Conservation (phyloP, 2,329 filamentous ascomycete genomes). For the Xylaria polymorpha region DNA sequence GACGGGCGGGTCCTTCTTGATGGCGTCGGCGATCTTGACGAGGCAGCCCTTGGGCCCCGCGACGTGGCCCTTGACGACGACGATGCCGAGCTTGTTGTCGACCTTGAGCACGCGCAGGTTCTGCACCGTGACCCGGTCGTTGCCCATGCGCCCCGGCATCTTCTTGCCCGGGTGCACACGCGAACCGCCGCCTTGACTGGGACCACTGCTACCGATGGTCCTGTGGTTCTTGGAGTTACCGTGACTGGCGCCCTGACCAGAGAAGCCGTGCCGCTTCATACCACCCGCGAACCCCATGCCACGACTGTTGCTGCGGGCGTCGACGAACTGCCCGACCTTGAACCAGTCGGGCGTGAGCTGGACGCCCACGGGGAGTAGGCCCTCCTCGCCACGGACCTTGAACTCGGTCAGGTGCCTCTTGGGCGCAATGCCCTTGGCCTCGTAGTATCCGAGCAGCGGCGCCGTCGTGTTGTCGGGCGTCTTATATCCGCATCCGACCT, state of each 20-base stretch:
- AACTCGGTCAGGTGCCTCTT: conserved; percentile 91
- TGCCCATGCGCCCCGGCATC: conserved; percentile 97
- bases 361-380: conserved; percentile 80
- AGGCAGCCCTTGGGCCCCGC: conserved; percentile 88
- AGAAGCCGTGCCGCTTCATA: conserved; percentile 96
- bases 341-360: conserved; percentile 91
- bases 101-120: conserved; percentile 91
- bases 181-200: conserved; percentile 90
- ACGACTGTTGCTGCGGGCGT: conserved; percentile 80
- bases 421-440: conserved; percentile 81
- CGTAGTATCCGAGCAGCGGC: conserved; percentile 88
- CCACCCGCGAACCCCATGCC: conserved; percentile 96
- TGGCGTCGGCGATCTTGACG: conserved; percentile 87
- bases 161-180: conserved; percentile 95
- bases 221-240: conserved; percentile 96
- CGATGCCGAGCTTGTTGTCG: conserved; percentile 85
- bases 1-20: conserved; percentile 78
- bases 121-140: conserved; percentile 87
- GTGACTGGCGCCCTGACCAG: conserved; percentile 90
- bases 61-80: conserved; percentile 87
- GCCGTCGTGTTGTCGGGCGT: conserved; percentile 81
- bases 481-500: conserved; percentile 83
- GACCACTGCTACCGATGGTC: conserved; percentile 89
- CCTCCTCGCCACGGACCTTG: conserved; percentile 77
- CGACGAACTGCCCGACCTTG: conserved; percentile 87